phyloP scores from a whole-genome alignment of 2,329 filamentous ascomycete species.

The Aspergillus sp. region DNA sequence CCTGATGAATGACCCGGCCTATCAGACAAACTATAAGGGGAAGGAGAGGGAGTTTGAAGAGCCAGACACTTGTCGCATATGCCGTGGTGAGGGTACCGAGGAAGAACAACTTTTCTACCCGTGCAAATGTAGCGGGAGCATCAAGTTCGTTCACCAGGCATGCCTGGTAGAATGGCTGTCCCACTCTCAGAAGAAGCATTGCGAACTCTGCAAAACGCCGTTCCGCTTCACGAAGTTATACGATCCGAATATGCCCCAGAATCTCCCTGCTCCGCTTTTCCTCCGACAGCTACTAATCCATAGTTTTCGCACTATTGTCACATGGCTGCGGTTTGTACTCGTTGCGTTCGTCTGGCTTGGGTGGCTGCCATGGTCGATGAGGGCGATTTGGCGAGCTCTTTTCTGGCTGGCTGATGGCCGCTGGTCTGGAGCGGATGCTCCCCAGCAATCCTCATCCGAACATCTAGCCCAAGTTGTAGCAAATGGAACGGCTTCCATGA shows the following conservation, averaged over 20 bases:
- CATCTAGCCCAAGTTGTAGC: slow-evolving; percentile 25
- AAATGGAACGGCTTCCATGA: slow-evolving; percentile 30
- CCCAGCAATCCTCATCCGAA: slow-evolving; percentile 24
- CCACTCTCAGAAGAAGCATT: slow-evolving; percentile 99
- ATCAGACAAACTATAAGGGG: slow-evolving; percentile 44
- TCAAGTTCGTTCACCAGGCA: slow-evolving; percentile 97
- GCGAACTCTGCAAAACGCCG: slow-evolving; percentile 97
- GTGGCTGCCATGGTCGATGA: slow-evolving; percentile 85
- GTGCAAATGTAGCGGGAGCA: slow-evolving; percentile 98
- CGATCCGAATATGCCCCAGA: slow-evolving; percentile 86
- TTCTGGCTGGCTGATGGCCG: slow-evolving; percentile 92
- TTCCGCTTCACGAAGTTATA: slow-evolving; percentile 99
- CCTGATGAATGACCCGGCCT: slow-evolving; percentile 60
- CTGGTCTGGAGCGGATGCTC: slow-evolving; percentile 48
- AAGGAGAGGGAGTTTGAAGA: slow-evolving; percentile 51
- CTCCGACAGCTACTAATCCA: slow-evolving; percentile 75
- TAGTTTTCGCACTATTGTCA: slow-evolving; percentile 67
- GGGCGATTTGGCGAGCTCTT: slow-evolving; percentile 86
- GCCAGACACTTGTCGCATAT: slow-evolving; percentile 92
- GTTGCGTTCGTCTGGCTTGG: slow-evolving; percentile 87
- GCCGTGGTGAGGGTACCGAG: slow-evolving; percentile 78
- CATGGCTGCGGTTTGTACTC: slow-evolving; percentile 75
- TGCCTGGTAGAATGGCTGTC: slow-evolving; percentile 99
- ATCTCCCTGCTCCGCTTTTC: slow-evolving; percentile 79
- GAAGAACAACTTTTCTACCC: slow-evolving; percentile 93